These are phyloP conservation scores for Salix exigua DNA, from an alignment of 345 rosid genomes.

Conservation along the genomic window DNA sequence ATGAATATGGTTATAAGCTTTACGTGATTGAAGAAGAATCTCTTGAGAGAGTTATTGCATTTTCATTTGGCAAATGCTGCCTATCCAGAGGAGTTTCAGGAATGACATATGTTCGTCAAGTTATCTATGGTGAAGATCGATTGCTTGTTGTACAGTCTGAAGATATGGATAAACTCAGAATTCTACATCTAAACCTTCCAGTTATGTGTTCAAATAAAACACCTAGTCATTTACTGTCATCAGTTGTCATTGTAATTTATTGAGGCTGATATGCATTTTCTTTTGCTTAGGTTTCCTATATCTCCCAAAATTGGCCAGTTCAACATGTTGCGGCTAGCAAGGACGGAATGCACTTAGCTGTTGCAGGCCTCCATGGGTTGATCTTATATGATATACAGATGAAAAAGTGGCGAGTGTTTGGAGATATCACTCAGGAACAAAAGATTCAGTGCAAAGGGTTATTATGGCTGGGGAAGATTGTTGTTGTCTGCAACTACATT, in stretches of 20 bases:
- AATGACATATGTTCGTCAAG: slow-evolving; percentile 85
- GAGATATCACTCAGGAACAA: slow-evolving; percentile 94
- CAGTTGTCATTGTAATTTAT: slow-evolving; percentile 16
- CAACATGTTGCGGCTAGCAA: slow-evolving; percentile 97
- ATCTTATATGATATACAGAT: slow-evolving; percentile 75
- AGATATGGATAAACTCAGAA: slow-evolving; percentile 85
- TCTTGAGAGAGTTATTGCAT: slow-evolving; percentile 75
- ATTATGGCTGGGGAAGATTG: slow-evolving; percentile 90
- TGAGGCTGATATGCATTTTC: slow-evolving; percentile 28
- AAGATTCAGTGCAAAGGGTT: slow-evolving; percentile 91
- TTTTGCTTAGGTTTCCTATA: slow-evolving; percentile 69
- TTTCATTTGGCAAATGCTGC: slow-evolving; percentile 96
- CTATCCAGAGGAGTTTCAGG: slow-evolving; percentile 92
- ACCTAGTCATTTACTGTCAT: slow-evolving; percentile 6
- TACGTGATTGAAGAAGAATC: slow-evolving; percentile 88
- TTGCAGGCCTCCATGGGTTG: slow-evolving; percentile 92
- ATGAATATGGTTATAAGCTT: slow-evolving; percentile 85
- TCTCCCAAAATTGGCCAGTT: slow-evolving; percentile 98
- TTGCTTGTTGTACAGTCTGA: slow-evolving; percentile 95
- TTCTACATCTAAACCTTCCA: slow-evolving; percentile 91
- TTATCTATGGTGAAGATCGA: slow-evolving; percentile 92
- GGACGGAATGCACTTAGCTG: slow-evolving; percentile 93
- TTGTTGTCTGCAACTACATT: slow-evolving; percentile 86
- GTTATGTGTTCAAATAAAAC: slow-evolving; percentile 41
- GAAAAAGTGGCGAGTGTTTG: slow-evolving; percentile 93